Evolutionary conservation across 2,329 filamentous ascomycete genomes (phyloP), one percentile per base, ranked within the genome.

Genomic region (Gremmenia infestans): DNA sequence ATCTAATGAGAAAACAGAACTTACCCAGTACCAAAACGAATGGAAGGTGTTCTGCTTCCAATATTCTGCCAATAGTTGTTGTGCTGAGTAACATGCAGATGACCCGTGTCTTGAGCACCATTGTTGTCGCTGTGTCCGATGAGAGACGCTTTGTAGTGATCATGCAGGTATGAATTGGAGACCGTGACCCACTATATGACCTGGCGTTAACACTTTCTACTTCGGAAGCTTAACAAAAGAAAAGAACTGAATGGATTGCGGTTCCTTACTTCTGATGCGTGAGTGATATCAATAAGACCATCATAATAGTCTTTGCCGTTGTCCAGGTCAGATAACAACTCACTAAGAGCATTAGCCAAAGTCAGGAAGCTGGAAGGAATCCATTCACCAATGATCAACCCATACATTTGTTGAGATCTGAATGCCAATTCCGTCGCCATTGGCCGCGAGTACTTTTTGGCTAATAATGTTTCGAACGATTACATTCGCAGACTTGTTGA

Each of bases 1-100:
- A 32, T 11, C 28, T 32, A 8, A 11, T 32, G 28, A 32, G 9
- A 32, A 32, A 32, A 32, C 9, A 32, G 28, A 32, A 32, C 28
- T 32, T 32, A 32, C 7, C 74, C 82, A 40, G 80, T 85, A 28
- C 85, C 86, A 72, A 87, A 88, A 64, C 85, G 82, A 67, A 87
- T 68, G 4, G 78, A 81, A 4, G 86, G 85, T 0, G 72, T 74
- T 23, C 52, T 53, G 23, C 54, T 62, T 4, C 52, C 52, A 37
- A 64, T 59, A 50, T 68, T 66, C 12, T 28, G n/a, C 58, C 47
- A 54, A 23, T 64, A 58, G 57, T 67, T 67, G 48, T 67, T 58
- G 39, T 58, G 54, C 42, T 67, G 59, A 9, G 65, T 68, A 9
- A 67, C 62, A 17, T 60, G 61, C 11, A 68, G 58, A 39, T 67